A percentile compares a stretch with the other conserved stretches of the same genome.
These are phyloP conservation scores for Cryphonectria carpinicola DNA, from an alignment of 2,329 filamentous ascomycete species.

Conservation along the genomic window DNA sequence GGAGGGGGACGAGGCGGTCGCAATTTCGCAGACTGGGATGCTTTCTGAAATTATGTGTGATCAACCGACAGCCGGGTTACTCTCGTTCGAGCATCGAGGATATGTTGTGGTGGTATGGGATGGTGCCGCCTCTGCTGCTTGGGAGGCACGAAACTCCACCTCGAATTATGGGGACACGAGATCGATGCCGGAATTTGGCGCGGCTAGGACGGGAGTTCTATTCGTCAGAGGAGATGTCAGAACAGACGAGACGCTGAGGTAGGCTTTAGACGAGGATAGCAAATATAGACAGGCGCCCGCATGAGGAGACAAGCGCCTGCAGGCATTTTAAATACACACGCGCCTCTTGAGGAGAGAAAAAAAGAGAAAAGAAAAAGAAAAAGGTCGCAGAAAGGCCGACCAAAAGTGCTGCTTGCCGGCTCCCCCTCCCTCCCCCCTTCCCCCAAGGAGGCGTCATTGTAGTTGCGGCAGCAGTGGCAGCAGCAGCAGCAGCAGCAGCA, in stretches of 20 bases:
- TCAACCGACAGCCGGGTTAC: slow-evolving; percentile 24
- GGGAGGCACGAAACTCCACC: slow-evolving; percentile 39
- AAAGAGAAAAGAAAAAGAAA: not conserved
- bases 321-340: slow-evolving; percentile 17
- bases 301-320: slow-evolving; percentile 24
- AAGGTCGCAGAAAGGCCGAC: slow-evolving; percentile 13
- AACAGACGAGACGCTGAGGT: slow-evolving; percentile 27
- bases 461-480: not conserved
- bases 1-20: slow-evolving; percentile 23
- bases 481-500: slow-evolving; percentile 7
- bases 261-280: slow-evolving; percentile 27
- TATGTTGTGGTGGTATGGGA: slow-evolving; percentile 27
- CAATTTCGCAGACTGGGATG: slow-evolving; percentile 24
- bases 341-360: not conserved
- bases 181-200: slow-evolving; percentile 36
- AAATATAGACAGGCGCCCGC: slow-evolving; percentile 22
- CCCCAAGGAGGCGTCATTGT: slow-evolving; percentile 2
- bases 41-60: slow-evolving; percentile 28
- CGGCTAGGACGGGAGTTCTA: slow-evolving; percentile 31
- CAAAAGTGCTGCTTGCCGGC: slow-evolving; percentile 18
- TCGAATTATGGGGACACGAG: slow-evolving; percentile 39
- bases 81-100: slow-evolving; percentile 30
- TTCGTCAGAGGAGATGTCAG: slow-evolving; percentile 29
- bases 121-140: slow-evolving; percentile 36
- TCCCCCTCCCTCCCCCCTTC: not conserved